These are phyloP conservation scores for Pythium vanterpoolii DNA, from an alignment of 352 stramenopile species.

Conservation along the genomic window DNA sequence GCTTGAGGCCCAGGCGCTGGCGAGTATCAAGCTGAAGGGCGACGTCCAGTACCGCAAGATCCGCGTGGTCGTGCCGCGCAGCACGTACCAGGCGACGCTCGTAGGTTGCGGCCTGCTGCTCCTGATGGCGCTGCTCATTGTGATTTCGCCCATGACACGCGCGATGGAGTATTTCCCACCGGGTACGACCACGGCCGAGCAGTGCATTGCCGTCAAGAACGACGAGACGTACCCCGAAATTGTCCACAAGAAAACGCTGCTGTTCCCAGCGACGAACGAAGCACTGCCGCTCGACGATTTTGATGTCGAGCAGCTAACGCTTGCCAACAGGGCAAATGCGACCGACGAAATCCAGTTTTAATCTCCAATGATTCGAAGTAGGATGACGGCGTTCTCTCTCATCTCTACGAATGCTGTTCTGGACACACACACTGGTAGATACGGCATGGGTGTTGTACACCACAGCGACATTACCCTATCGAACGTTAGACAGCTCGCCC, in stretches of 20 bases:
- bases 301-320: conserved; percentile 7
- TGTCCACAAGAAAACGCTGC: conserved; percentile 17
- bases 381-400: too few relatives aligned
- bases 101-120: conserved; percentile 4
- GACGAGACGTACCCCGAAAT: conserved; percentile 11
- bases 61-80: conserved; percentile 14
- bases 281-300: conserved; percentile 6
- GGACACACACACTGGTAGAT: too few relatives aligned
- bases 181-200: not conserved
- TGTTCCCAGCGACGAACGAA: conserved; percentile 8
- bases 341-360: conserved; percentile 9
- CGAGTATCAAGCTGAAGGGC: conserved; percentile 25
- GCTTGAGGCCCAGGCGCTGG: not conserved
- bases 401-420: too few relatives aligned
- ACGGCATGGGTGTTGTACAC: too few relatives aligned
- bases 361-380: too few relatives aligned
- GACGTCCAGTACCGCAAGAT: conserved; percentile 18
- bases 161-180: conserved; percentile 5
- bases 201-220: conserved; percentile 8
- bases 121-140: not conserved
- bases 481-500: too few relatives aligned
- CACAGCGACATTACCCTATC: too few relatives aligned
- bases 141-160: not conserved
- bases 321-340: conserved; percentile 3
- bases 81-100: conserved; percentile 7